These are phyloP conservation scores for Harringtonia aguacate DNA, from an alignment of 2,329 filamentous ascomycete genomes.

Conservation along the genomic window DNA sequence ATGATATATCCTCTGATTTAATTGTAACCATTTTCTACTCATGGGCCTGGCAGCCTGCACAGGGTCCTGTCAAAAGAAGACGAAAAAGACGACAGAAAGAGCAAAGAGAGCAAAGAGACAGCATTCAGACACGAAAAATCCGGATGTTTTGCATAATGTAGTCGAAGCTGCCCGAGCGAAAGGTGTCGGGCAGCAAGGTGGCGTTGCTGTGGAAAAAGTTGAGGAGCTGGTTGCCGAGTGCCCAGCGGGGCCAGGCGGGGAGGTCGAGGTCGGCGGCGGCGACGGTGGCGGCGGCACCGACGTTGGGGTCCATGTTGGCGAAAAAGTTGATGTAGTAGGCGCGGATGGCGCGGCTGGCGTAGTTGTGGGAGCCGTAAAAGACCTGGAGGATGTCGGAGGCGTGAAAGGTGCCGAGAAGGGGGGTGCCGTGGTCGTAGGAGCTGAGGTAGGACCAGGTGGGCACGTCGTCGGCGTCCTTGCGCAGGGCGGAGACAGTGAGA, in stretches of 20 bases:
- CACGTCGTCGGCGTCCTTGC: constrained; percentile 36
- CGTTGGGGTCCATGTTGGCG: constrained; percentile 60
- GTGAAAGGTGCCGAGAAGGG: constrained; percentile 68
- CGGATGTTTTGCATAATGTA: constrained; percentile 14
- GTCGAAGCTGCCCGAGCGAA: constrained; percentile 15
- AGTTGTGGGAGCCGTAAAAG: constrained; percentile 55
- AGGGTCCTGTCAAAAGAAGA: no score
- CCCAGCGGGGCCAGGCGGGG: constrained; percentile 31
- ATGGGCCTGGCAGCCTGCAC: not conserved
- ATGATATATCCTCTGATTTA: not conserved
- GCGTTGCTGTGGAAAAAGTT: constrained; percentile 25
- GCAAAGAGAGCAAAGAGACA: no score
- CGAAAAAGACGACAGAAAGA: no score
- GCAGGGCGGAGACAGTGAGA: constrained; percentile 28
- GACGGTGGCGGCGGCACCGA: constrained; percentile 43
- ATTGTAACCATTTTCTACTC: not conserved
- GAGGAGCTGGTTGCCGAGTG: constrained; percentile 34
- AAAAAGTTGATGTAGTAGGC: constrained; percentile 66
- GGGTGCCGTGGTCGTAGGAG: constrained; percentile 60
- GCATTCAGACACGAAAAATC: constrained; percentile 1
- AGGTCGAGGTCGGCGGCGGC: constrained; percentile 27
- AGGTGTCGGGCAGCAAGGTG: constrained; percentile 17
- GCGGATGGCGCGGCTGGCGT: constrained; percentile 48
- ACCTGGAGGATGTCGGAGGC: constrained; percentile 58
- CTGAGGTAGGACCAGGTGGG: constrained; percentile 66